phyloP scores from a whole-genome alignment of 345 rosid species.

The Alliaria petiolata region DNA sequence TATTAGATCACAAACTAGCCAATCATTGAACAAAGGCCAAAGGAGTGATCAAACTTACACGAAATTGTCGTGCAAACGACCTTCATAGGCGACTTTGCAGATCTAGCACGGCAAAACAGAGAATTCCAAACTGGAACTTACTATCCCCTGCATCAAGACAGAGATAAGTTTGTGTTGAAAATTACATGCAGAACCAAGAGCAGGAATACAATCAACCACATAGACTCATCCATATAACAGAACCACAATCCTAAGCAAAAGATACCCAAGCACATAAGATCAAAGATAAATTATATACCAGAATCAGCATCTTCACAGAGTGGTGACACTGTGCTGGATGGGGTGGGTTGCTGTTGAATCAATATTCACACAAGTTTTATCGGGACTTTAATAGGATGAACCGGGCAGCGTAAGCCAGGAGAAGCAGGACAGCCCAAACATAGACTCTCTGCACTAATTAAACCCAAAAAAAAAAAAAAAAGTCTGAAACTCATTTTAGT shows the following conservation, averaged over 20 bases:
- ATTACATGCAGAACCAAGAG: constrained; percentile 7
- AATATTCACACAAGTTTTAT: constrained; percentile 56
- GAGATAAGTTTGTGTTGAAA: constrained; percentile 15
- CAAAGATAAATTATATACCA: constrained; percentile 44
- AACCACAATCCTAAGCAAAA: constrained; percentile 1
- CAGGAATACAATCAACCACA: background rate
- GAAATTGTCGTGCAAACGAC: constrained; percentile 76
- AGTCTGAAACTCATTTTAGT: no score
- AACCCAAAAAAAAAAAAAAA: no score
- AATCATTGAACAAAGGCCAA: background rate
- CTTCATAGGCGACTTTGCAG: constrained; percentile 54
- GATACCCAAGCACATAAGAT: background rate
- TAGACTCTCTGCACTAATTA: no score
- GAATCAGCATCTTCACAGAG: constrained; percentile 87
- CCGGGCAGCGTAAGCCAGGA: no score
- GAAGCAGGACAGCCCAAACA: no score
- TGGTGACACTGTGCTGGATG: constrained; percentile 68
- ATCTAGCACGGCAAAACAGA: constrained; percentile 48
- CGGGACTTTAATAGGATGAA: no score
- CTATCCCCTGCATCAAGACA: constrained; percentile 53
- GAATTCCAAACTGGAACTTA: constrained; percentile 41
- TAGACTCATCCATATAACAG: background rate
- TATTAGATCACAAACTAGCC: no score
- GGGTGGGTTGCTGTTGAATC: constrained; percentile 69
- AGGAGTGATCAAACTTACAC: constrained; percentile 44